These are phyloP conservation scores for Penicillium expansum DNA, from an alignment of 2,329 filamentous ascomycete genomes.

Conservation along the genomic window DNA sequence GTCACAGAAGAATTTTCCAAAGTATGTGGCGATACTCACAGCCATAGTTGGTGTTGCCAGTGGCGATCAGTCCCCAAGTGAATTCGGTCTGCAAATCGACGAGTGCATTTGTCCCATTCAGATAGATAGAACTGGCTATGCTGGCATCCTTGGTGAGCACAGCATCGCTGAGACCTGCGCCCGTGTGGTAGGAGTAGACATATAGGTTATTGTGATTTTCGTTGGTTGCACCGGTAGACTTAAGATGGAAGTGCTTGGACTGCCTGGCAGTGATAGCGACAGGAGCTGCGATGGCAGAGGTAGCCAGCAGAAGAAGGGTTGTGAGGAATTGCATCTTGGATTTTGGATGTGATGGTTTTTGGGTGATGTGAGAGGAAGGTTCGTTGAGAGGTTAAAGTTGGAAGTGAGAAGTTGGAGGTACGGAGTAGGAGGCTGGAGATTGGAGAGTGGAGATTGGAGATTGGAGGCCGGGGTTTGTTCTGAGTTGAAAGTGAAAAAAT, in stretches of 20 bases:
- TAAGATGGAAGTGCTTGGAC: slow-evolving; percentile 34
- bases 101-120: slow-evolving; percentile 36
- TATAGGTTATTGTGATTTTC: slow-evolving; percentile 36
- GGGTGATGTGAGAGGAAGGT: neutral
- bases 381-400: neutral
- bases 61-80: slow-evolving; percentile 33
- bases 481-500: neutral
- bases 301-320: slow-evolving; percentile 29
- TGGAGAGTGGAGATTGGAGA: neutral
- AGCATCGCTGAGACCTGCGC: slow-evolving; percentile 40
- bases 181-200: slow-evolving; percentile 41
- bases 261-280: slow-evolving; percentile 13
- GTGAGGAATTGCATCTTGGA: slow-evolving; percentile 32
- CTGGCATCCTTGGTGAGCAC: slow-evolving; percentile 29
- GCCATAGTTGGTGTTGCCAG: slow-evolving; percentile 32
- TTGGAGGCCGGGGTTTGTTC: neutral
- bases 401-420: too few relatives aligned
- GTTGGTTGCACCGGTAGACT: slow-evolving; percentile 30
- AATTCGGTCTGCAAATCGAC: slow-evolving; percentile 31
- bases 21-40: slow-evolving; percentile 28
- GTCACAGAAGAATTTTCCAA: neutral
- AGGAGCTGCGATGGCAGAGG: slow-evolving; percentile 29
- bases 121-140: slow-evolving; percentile 27
- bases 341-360: neutral
- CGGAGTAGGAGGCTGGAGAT: too few relatives aligned